These are phyloP conservation scores for Vitis rotundifolia DNA, from an alignment of 164 flowering plant genomes.

Conservation along the genomic window DNA sequence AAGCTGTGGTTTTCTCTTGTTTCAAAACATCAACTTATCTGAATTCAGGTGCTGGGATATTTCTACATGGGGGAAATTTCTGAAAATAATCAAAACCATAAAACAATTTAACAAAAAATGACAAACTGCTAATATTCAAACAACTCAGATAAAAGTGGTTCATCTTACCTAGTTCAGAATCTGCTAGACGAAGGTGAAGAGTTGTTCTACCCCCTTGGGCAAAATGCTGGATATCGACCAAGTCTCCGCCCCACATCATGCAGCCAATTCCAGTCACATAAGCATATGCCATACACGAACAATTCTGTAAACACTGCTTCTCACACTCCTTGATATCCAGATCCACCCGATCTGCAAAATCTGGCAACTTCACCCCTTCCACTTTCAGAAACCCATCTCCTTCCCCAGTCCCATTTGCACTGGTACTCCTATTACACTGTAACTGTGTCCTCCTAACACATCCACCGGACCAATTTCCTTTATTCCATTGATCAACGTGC, in stretches of 20 bases:
- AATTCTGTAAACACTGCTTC: constrained; percentile 23
- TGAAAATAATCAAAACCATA: too few relatives aligned
- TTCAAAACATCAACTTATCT: too few relatives aligned
- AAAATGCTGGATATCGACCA: constrained; percentile 48
- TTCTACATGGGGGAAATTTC: too few relatives aligned
- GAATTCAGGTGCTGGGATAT: too few relatives aligned
- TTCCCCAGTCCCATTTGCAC: neutral
- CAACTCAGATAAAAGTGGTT: neutral
- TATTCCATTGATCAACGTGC: constrained; percentile 39
- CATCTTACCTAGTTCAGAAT: constrained; percentile 53
- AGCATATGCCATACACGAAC: constrained; percentile 31
- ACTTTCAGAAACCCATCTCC: constrained; percentile 24
- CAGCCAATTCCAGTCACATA: constrained; percentile 21
- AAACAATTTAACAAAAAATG: too few relatives aligned
- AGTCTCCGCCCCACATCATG: constrained; percentile 28
- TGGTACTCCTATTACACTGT: constrained; percentile 31
- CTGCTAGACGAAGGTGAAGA: constrained; percentile 40
- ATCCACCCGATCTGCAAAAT: constrained; percentile 11
- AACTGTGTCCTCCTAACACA: constrained; percentile 43
- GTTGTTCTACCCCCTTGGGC: constrained; percentile 14
- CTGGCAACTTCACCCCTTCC: constrained; percentile 25
- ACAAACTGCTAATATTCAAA: too few relatives aligned
- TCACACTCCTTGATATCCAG: constrained; percentile 4
- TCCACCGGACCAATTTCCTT: constrained; percentile 62
- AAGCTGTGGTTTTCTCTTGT: too few relatives aligned